Conservation (phyloP, 2,329 filamentous ascomycete species). For the Erysiphe neolycopersici region DNA sequence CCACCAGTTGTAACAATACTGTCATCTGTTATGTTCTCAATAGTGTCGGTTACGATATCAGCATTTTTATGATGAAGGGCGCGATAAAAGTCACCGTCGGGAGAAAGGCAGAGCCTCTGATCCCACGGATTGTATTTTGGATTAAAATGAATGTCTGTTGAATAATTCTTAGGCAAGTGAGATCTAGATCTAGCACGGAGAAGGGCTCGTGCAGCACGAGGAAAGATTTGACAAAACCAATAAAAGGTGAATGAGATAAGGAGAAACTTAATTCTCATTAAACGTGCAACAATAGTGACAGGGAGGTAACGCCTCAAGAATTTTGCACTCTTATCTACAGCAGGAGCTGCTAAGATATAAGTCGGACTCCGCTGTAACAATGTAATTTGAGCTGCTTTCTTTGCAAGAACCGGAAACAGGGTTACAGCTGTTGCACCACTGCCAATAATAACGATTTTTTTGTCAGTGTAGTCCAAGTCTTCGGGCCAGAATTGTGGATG, state of each 20-base stretch:
- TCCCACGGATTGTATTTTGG: slow-evolving; percentile 41
- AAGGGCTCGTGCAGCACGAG: slow-evolving; percentile 20
- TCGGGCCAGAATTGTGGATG: slow-evolving; percentile 55
- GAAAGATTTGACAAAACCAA: slow-evolving; percentile 25
- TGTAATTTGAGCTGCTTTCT: slow-evolving; percentile 38
- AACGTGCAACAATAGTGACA: slow-evolving; percentile 19
- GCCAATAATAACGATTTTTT: slow-evolving; percentile 21
- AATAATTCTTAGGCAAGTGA: slow-evolving; percentile 26
- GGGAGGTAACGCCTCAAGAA: slow-evolving; percentile 16
- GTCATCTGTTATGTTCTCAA: slow-evolving; percentile 22
- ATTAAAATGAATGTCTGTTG: slow-evolving; percentile 34
- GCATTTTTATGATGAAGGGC: slow-evolving; percentile 20
- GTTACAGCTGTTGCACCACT: slow-evolving; percentile 54
- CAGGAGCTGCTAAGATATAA: slow-evolving; percentile 30
- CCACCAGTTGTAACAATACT: slow-evolving; percentile 16
- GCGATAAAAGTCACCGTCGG: slow-evolving; percentile 28
- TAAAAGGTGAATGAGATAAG: slow-evolving; percentile 21
- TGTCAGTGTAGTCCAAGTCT: slow-evolving; percentile 33
- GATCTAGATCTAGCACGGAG: slow-evolving; percentile 19
- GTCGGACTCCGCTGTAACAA: slow-evolving; percentile 60
- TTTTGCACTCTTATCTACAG: slow-evolving; percentile 3
- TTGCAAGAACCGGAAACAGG: slow-evolving; percentile 40
- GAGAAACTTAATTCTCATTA: slow-evolving; percentile 23
- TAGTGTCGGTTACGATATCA: slow-evolving; percentile 23
- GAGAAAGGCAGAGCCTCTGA: slow-evolving; percentile 46